Conservation (phyloP, 345 rosid genomes). For the Eucalyptus erythrocorys region DNA sequence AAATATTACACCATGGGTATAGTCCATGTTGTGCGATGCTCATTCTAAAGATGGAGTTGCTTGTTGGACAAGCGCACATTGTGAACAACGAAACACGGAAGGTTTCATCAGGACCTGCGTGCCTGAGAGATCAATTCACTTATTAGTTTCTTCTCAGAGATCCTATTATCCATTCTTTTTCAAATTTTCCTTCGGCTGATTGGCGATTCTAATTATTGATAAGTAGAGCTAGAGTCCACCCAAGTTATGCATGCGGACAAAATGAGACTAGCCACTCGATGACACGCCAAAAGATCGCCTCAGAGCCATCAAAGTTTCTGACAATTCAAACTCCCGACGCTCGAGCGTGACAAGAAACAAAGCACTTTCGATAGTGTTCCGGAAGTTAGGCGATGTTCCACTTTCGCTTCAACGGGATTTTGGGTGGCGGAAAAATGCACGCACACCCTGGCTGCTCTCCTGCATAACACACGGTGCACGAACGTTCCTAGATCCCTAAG, state of each 20-base stretch:
- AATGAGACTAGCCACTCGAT: neutral
- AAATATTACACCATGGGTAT: neutral
- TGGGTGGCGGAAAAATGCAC: neutral
- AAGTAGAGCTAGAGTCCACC: neutral
- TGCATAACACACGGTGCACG: neutral
- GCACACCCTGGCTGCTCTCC: neutral
- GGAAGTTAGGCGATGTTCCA: neutral
- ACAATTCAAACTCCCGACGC: neutral
- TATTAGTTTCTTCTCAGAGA: neutral
- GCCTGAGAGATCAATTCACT: neutral
- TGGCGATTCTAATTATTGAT: neutral
- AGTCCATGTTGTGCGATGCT: neutral
- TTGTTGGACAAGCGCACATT: neutral
- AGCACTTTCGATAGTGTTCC: neutral
- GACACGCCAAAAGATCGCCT: neutral
- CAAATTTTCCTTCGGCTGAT: neutral
- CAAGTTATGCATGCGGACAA: neutral
- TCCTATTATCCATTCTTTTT: neutral
- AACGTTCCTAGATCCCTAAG: neutral
- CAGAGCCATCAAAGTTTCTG: neutral
- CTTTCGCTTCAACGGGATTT: neutral
- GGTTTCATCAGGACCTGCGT: neutral
- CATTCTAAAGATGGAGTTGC: neutral
- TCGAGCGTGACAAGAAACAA: neutral
- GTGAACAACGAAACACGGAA: neutral